Evolutionary conservation across 352 stramenopile species (phyloP).

Genomic region (Ophiocytium majus): DNA sequence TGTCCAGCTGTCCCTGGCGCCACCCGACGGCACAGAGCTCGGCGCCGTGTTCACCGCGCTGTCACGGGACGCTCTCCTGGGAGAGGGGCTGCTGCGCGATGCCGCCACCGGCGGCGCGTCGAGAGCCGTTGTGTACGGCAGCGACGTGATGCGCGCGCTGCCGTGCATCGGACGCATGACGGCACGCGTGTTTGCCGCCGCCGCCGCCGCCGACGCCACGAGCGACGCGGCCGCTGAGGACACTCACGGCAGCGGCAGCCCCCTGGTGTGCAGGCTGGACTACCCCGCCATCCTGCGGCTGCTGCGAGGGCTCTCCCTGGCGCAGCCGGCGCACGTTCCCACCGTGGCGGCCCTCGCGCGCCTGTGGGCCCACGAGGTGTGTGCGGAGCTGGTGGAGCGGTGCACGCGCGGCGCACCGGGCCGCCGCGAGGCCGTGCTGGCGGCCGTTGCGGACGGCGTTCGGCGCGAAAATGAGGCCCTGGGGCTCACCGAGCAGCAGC

Average conservation of each 20-base stretch:
- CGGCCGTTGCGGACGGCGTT: not conserved
- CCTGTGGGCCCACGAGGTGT: constrained; percentile 37
- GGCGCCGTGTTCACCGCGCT: constrained; percentile 18
- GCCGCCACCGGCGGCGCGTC: not conserved
- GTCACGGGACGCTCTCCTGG: constrained; percentile 6
- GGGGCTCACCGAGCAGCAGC: not conserved
- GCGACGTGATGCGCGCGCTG: not conserved
- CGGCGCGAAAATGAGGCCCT: not conserved
- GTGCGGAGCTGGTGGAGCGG: not conserved
- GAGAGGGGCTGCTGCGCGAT: not conserved
- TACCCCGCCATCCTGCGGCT: constrained; percentile 28
- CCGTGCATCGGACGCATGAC: constrained; percentile 4
- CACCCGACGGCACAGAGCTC: constrained; percentile 12
- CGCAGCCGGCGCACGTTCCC: constrained; percentile 21
- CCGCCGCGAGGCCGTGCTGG: not conserved
- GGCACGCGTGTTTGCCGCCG: not conserved
- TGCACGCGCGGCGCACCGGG: not conserved
- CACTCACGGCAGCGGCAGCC: not conserved
- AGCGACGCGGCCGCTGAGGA: not conserved
- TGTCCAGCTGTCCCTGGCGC: constrained; percentile 11
- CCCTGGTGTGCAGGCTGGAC: not conserved
- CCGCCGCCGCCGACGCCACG: not conserved
- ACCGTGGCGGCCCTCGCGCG: constrained; percentile 16
- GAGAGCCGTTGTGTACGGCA: constrained; percentile 17
- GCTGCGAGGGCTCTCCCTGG: constrained; percentile 23